These are phyloP conservation scores for Aegilops longissima DNA, from an alignment of 176 grass and related monocot species.

Conservation along the genomic window DNA sequence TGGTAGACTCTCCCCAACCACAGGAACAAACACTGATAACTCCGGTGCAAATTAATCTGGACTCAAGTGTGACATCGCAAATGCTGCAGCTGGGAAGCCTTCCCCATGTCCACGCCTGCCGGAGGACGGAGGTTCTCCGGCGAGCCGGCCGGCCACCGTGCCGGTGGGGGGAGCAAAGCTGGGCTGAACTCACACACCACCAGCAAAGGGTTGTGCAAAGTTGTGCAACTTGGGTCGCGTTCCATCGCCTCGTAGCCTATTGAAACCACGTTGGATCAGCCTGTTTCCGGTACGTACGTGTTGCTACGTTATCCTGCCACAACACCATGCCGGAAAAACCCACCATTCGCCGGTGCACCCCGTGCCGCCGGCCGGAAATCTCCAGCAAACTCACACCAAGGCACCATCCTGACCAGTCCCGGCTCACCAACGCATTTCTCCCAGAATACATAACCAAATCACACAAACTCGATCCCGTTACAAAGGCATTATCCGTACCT, in stretches of 20 bases:
- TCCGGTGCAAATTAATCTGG: background rate
- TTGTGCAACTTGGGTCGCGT: slow-evolving; percentile 44
- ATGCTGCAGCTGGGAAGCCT: slow-evolving; percentile 23
- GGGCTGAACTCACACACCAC: slow-evolving; percentile 35
- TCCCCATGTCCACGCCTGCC: background rate
- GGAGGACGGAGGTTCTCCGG: background rate
- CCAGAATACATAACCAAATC: background rate
- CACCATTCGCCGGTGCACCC: slow-evolving; percentile 25
- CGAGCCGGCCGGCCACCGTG: slow-evolving; percentile 16
- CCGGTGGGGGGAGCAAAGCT: background rate
- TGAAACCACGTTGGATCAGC: background rate
- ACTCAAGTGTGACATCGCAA: background rate
- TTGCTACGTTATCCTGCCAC: slow-evolving; percentile 24
- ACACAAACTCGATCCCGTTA: background rate
- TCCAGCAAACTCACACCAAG: slow-evolving; percentile 58
- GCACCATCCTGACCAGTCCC: slow-evolving; percentile 46
- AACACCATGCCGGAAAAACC: background rate
- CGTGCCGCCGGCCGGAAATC: slow-evolving; percentile 51
- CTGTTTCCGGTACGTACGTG: background rate
- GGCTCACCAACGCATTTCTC: slow-evolving; percentile 40
- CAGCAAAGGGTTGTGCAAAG: background rate
- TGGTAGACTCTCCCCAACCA: slow-evolving; percentile 15
- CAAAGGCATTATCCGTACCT: slow-evolving; percentile 37
- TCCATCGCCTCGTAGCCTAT: background rate
- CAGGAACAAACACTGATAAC: background rate